phyloP scores from a whole-genome alignment of 805 yeast genomes.

The Kluyveromyces starmeri region DNA sequence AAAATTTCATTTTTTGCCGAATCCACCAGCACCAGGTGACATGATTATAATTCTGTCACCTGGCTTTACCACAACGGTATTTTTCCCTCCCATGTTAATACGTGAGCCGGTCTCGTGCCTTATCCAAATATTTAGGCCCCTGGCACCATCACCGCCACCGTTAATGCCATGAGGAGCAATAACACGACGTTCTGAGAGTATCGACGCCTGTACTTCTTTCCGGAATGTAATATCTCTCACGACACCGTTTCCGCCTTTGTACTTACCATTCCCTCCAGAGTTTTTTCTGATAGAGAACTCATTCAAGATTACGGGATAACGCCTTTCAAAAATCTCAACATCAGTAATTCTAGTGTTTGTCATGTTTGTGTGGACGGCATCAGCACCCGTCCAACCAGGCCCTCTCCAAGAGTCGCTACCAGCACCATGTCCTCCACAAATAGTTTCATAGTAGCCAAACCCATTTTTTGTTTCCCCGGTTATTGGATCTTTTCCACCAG shows the following conservation, averaged over 20 bases:
- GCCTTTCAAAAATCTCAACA: conserved; percentile 76
- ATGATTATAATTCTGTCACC: conserved; percentile 62
- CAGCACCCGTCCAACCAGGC: conserved; percentile 73
- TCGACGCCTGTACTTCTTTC: conserved; percentile 63
- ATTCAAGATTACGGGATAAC: conserved; percentile 74
- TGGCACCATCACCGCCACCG: conserved; percentile 70
- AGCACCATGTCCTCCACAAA: conserved; percentile 95
- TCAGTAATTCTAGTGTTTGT: conserved; percentile 92
- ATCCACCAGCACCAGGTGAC: conserved; percentile 89
- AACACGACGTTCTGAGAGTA: conserved; percentile 78
- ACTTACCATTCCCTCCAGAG: conserved; percentile 75
- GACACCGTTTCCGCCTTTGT: conserved; percentile 79
- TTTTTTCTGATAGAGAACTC: conserved; percentile 61
- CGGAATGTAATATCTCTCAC: conserved; percentile 77
- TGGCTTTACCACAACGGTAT: conserved; percentile 43
- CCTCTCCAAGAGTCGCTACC: conserved; percentile 42
- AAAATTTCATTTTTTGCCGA: conserved; percentile 32
- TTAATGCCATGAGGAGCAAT: conserved; percentile 77
- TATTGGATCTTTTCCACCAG: conserved; percentile 48
- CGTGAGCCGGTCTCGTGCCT: conserved; percentile 27
- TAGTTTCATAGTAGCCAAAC: conserved; percentile 89
- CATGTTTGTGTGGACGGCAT: conserved; percentile 91
- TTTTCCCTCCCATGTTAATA: conserved; percentile 62
- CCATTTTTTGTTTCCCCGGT: conserved; percentile 42
- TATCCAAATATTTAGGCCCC: conserved; percentile 60